Evolutionary conservation across 1,284 basidiomycete species (phyloP), one percentile per base, ranked within the genome.

Genomic region (Afroboletus lepidellus): DNA sequence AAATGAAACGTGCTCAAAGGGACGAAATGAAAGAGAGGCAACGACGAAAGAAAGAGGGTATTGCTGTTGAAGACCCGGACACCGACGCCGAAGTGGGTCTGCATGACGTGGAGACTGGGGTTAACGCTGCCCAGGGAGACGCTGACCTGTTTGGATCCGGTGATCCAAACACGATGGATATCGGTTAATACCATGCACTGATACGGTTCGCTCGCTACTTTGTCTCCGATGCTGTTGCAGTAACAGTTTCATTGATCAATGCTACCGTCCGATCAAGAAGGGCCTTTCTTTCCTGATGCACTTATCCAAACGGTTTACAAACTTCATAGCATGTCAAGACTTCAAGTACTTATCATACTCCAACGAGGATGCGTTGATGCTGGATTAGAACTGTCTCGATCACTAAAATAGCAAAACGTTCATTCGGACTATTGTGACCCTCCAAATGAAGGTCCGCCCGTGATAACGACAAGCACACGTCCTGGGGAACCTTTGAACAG

Each of bases 1-100:
- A 94, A 58, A 85, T 87, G 76, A 96, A 95, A 68, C 73, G 84
- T n/a, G 79, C 81, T 0, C 90, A 92, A 67, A 77, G 86, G 46
- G 89, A 90, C 57, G 87, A 89, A 60, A 71, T 91, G 67, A 82
- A 81, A 61, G 88, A 90, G 69, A 78, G 83, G 62, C 84, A 83
- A 59, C 77, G 83, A 30, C 70, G 82, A 64, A 77, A 77, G 65
- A 85, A 85, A 57, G 85, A 85, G 62, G 85, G 85, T 9, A 75
- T 79, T 41, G 59, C 66, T 6, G 61, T 73, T 41, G 81, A 79
- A 50, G 76, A 74, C 44, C 74, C 73, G 21, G 74, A 74, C 42
- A 76, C 73, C 5, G 77, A 77, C 57, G 68, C 66, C 7, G 79
- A 78, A 45, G 76, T 65, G 23, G 74, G 69, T 23, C 69, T 60